Evolutionary conservation across 345 rosid genomes (phyloP).

Genomic region (Eucalyptus microcorys): DNA sequence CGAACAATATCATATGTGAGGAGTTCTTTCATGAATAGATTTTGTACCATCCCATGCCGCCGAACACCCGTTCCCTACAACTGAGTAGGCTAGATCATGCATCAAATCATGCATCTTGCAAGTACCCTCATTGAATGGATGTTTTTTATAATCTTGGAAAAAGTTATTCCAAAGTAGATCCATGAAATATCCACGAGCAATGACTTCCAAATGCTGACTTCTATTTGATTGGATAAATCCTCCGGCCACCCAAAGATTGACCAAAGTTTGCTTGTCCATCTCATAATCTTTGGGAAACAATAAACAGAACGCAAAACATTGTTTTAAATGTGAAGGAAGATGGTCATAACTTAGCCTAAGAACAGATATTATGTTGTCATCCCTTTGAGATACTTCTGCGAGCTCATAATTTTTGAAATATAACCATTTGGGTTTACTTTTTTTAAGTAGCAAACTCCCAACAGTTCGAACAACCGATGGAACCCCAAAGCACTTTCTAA

Average conservation of each 20-base stretch:
- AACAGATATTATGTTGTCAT: fast-evolving
- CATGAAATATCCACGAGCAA: too few relatives aligned
- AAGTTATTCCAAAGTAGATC: fast-evolving
- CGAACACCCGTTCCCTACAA: neutral
- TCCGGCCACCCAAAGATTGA: fast-evolving
- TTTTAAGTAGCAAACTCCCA: fast-evolving
- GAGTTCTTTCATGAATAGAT: too few relatives aligned
- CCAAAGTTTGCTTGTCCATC: fast-evolving
- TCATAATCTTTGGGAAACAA: too few relatives aligned
- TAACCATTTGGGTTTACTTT: fast-evolving
- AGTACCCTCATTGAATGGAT: fast-evolving
- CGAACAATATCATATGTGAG: fast-evolving
- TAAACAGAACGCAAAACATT: too few relatives aligned
- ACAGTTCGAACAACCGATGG: neutral
- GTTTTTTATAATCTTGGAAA: neutral
- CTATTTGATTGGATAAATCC: fast-evolving
- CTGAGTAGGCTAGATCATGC: neutral
- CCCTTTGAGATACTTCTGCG: fast-evolving
- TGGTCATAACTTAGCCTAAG: fast-evolving
- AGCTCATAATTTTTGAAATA: fast-evolving
- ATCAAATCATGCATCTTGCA: neutral
- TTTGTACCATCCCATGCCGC: fast-evolving
- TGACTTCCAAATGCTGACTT: fast-evolving
- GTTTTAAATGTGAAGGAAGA: too few relatives aligned
- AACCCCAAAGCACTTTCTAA: neutral